Evolutionary conservation across 1,139 yeast species (phyloP).

Genomic region (Blastobotrys capitulatus): DNA sequence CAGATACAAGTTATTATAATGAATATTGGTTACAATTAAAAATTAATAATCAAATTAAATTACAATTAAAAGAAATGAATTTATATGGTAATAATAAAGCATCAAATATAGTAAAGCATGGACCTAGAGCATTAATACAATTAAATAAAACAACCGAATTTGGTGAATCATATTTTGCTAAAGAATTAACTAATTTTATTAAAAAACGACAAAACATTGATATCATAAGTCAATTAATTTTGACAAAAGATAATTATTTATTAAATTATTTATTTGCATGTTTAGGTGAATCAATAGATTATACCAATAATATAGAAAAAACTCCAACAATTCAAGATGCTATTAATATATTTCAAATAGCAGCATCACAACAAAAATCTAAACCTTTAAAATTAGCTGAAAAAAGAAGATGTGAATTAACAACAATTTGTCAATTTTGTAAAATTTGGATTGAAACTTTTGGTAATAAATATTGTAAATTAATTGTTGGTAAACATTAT

Average conservation of each 20-base stretch:
- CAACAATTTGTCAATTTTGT: not conserved
- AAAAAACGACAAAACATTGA: not conserved
- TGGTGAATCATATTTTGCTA: not conserved
- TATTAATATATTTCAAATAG: not conserved
- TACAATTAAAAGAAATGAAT: not conserved
- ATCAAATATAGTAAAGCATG: not conserved
- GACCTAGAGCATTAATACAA: not conserved
- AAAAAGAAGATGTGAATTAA: not conserved
- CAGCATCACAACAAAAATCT: not conserved
- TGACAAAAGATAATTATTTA: not conserved
- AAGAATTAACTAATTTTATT: not conserved
- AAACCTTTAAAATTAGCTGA: not conserved
- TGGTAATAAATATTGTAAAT: not conserved
- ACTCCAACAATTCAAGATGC: not conserved
- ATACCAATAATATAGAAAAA: not conserved
- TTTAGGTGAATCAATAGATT: not conserved
- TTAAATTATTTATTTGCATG: conserved; percentile 1
- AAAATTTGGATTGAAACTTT: not conserved
- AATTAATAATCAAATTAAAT: not conserved
- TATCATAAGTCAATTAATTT: not conserved
- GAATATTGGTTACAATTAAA: conserved; percentile 6
- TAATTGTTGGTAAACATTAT: not conserved
- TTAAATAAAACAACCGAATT: not conserved
- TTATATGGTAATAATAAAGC: not conserved
- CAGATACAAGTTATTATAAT: not conserved